Percentiles rank a stretch among this genome's conserved stretches.
Conservation (phyloP, 306 rosid genomes). For the Cajanus cajan region DNA sequence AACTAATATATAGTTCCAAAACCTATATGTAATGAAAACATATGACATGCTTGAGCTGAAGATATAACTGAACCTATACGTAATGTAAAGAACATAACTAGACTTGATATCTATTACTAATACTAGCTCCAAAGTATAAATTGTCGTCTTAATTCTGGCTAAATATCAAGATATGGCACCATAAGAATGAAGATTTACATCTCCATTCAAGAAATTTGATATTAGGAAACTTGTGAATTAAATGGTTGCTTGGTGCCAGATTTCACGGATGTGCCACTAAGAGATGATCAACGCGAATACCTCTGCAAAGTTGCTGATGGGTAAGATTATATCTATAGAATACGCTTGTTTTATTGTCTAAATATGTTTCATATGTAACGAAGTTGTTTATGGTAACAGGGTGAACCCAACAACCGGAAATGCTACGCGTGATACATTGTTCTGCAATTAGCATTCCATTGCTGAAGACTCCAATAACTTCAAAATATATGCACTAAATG, state of each 20-base stretch:
- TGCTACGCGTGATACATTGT: conserved; percentile 84
- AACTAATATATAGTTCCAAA: not conserved
- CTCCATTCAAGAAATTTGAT: conserved; percentile 1
- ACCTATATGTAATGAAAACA: not conserved
- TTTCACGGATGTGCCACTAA: conserved; percentile 91
- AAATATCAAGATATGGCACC: not conserved
- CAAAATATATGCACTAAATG: not conserved
- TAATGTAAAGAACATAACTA: not conserved
- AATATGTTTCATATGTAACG: conserved; percentile 15
- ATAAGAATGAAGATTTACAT: not conserved
- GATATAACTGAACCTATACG: not conserved
- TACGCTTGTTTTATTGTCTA: not conserved
- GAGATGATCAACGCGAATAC: conserved; percentile 91
- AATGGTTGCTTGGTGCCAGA: conserved; percentile 47
- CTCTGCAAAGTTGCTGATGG: conserved; percentile 93
- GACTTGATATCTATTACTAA: not conserved
- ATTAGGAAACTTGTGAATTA: not conserved
- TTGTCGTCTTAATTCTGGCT: not conserved
- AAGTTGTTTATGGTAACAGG: conserved; percentile 49
- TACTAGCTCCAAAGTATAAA: not conserved
- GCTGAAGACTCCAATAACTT: not conserved
- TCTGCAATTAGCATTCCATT: conserved; percentile 59
- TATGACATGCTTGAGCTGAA: not conserved
- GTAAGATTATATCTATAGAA: conserved; percentile 36
- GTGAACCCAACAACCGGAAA: conserved; percentile 89